Evolutionary conservation across 75 land plant species (phyloP).

Genomic region (Adiantum capillusveneris): DNA sequence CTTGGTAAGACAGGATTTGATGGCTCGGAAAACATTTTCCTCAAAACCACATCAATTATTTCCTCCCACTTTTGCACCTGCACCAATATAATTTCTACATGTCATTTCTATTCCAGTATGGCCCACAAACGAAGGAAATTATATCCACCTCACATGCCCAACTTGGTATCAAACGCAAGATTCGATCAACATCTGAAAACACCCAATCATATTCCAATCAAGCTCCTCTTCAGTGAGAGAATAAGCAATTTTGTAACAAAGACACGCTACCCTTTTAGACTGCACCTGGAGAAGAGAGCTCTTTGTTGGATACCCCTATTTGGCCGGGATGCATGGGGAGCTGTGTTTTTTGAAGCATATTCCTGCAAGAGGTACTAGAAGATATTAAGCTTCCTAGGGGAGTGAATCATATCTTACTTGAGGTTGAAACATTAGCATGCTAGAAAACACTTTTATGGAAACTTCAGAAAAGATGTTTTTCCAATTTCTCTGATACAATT

Average conservation of each 20-base stretch:
- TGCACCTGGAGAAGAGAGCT: too few relatives aligned
- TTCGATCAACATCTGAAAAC: constrained; percentile 36
- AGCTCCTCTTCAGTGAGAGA: too few relatives aligned
- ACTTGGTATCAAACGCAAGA: constrained; percentile 41
- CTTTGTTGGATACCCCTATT: not conserved
- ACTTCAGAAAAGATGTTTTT: too few relatives aligned
- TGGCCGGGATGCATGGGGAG: constrained; percentile 15
- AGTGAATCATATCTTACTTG: too few relatives aligned
- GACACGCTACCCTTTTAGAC: too few relatives aligned
- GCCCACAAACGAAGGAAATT: too few relatives aligned
- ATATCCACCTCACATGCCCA: constrained; percentile 52
- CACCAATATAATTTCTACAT: not conserved
- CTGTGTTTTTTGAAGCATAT: constrained; percentile 9
- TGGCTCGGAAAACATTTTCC: constrained; percentile 71
- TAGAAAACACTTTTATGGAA: too few relatives aligned
- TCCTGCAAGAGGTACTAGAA: constrained; percentile 11
- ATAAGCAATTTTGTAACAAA: too few relatives aligned
- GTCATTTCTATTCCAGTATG: not conserved
- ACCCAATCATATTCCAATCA: not conserved
- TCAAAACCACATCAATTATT: constrained; percentile 40
- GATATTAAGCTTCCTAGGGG: too few relatives aligned
- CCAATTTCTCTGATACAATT: too few relatives aligned
- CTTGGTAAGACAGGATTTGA: constrained; percentile 68
- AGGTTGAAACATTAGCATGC: too few relatives aligned
- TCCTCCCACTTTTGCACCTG: constrained; percentile 64